Evolutionary conservation across 148 eudicot genomes (phyloP), one percentile per base, ranked within the genome.

Genomic region (Rhododendron ferrugineum): DNA sequence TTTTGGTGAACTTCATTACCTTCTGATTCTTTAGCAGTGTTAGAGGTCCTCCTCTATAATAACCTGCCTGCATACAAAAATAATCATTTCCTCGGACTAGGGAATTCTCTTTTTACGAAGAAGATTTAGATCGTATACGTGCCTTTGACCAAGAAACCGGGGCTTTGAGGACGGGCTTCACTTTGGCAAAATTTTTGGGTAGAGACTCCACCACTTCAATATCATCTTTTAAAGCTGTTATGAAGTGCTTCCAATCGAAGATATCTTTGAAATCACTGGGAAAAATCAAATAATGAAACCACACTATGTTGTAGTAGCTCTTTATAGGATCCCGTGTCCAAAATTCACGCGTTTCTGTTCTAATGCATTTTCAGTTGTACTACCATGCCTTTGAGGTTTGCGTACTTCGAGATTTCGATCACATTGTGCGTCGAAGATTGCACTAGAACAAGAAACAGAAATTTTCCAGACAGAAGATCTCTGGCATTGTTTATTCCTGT

Each of bases 141-240:
- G 81, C 95, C 93, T 89, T 88, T 13, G 95, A 89, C 93, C 93
- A 91, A 5, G 95, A 90, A 34, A 89, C 80, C 0, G 93, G 95
- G 81, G 89, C 91, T 83, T 87, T 89, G 7, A 72, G 70, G 4
- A 87, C 60, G 50, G 90, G 90, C 79, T 86, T 80, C 50, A 84
- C 79, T 6, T 79, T 79, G 44, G 85, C 78, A 40, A 87, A 75
- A 11, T 88, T 82, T 2, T 75, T 60, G 30, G 95, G 93, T 76
- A 93, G 89, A 28, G 92, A 81, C 28, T 91, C 93, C 3, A 91
- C 92, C 9, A 93, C 84, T 16, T 88, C 89, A 62, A 90, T 85
- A 66, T 93, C 92, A 8, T 85, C 88, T 74, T 89, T 85, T 2
- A 93, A 78, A 6, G 88, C 44, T 16, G 75, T 62, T 28, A 79